Base-by-base conservation (phyloP, 164 flowering plant genomes). In the Houttuynia cordata region DNA sequence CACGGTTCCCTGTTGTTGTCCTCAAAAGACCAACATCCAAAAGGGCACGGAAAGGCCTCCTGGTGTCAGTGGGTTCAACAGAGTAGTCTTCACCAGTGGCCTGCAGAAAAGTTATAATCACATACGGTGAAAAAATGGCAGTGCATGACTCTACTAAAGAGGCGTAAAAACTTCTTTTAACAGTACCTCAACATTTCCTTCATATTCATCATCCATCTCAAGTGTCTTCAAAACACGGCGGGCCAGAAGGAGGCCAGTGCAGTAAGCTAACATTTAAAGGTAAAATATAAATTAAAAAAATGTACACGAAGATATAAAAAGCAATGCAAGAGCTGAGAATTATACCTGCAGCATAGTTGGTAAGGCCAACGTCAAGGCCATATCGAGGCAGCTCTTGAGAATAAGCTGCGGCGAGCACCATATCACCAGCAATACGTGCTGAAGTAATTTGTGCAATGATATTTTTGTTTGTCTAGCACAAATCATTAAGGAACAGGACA, bases 321-420 rank as follows among this genome's bases (percentile, higher is more conserved):
- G 37, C 37, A 9, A 30, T 18, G 4, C 0, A 6, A 39, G 30
- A 4, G 23, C 17, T 10, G 19, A 57, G 37, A 30, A 30, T 6
- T 30, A 2, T 74, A 87, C 97, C 96, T 62, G 97, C 96, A 41
- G 97, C 91, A 76, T 91, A 91, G 61, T 91, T 91, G 40, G 97
- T 86, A 21, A 88, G 88, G 23, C 97, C 97, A 8, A 88, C 89
- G 80, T 86, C 76, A 67, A 91, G 90, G 0, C 96, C 97, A 78
- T 79, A 91, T 8, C 59, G 76, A 55, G 97, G 97, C 39, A 91
- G 78, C 75, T 88, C 97, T 68, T 82, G 88, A 2, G 91, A 66
- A 74, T 88, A 91, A 12, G 97, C 89, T 47, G 94, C 68, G 15
- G 91, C 91, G 60, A 88, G 80, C n/a, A 91, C 81, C 53, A 76